These are phyloP conservation scores for Epichloe amarillans DNA, from an alignment of 2,329 filamentous ascomycete genomes.

Conservation along the genomic window DNA sequence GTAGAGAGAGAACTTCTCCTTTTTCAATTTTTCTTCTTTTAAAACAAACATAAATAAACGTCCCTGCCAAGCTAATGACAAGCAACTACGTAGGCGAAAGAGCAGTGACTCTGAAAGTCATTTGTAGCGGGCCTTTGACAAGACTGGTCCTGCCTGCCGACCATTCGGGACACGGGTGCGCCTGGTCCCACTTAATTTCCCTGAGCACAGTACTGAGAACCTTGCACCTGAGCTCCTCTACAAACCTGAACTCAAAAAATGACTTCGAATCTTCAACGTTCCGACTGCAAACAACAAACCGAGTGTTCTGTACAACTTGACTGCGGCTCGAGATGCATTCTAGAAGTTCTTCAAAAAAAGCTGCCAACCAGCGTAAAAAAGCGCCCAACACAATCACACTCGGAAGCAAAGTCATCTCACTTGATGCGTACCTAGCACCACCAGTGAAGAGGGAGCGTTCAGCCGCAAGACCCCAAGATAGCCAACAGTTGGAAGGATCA, in stretches of 20 bases:
- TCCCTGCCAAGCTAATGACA: no score
- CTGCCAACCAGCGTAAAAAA: constrained; percentile 26
- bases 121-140: no score
- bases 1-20: neutral
- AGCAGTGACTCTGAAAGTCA: no score
- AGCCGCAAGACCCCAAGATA: neutral
- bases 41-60: no score
- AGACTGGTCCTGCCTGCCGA: no score
- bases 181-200: no score
- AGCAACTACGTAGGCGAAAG: no score
- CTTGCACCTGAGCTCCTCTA: no score
- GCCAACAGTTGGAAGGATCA: neutral
- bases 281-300: neutral
- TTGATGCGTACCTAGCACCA: constrained; percentile 35
- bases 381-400: constrained; percentile 28
- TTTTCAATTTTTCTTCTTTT: neutral
- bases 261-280: no score
- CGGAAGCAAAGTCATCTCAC: constrained; percentile 33
- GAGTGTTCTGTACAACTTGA: neutral
- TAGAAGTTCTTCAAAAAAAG: constrained; percentile 8
- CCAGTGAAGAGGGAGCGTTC: neutral
- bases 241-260: neutral
- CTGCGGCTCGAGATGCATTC: constrained; percentile 1
- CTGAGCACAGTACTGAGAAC: no score
- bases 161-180: no score